A percentile compares a stretch with the other conserved stretches of the same genome.
Evolutionary conservation across 2,329 filamentous ascomycete species (phyloP).

Genomic region (Thermomyces lanuginosus): DNA sequence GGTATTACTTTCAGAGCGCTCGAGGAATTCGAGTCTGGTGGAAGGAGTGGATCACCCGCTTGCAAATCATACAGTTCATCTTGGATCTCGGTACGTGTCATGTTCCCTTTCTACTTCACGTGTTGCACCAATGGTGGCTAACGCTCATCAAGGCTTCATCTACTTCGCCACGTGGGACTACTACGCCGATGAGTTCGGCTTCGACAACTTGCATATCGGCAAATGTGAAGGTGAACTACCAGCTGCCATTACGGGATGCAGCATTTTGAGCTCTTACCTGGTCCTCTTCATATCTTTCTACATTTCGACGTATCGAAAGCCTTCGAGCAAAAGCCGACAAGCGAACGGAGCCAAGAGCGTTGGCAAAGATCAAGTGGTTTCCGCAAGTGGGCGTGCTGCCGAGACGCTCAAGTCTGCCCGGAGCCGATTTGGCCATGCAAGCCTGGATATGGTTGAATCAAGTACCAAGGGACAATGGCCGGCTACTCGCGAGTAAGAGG

Average conservation of each 20-base stretch:
- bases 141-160: slow-evolving; percentile 53
- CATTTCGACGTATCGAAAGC: slow-evolving; percentile 70
- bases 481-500: slow-evolving; percentile 5
- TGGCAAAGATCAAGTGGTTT: slow-evolving; percentile 44
- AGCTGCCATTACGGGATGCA: slow-evolving; percentile 72
- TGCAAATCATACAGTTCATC: slow-evolving; percentile 86
- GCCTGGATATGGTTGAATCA: slow-evolving; percentile 7
- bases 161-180: slow-evolving; percentile 93
- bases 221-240: slow-evolving; percentile 83
- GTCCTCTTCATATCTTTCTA: slow-evolving; percentile 94
- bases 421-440: slow-evolving; percentile 6
- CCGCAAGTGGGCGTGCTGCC: slow-evolving; percentile 9
- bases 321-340: slow-evolving; percentile 10
- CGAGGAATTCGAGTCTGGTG: slow-evolving; percentile 86
- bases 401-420: slow-evolving; percentile 10
- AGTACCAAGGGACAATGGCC: slow-evolving; percentile 7
- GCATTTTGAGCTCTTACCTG: slow-evolving; percentile 74
- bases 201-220: slow-evolving; percentile 56
- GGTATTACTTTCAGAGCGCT: slow-evolving; percentile 95
- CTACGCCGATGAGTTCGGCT: slow-evolving; percentile 69
- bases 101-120: neutral
- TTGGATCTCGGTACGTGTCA: slow-evolving; percentile 77
- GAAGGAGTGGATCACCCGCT: slow-evolving; percentile 94
- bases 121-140: too few species aligned
- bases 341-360: slow-evolving; percentile 42